A percentile compares a stretch with the other conserved stretches of the same genome.
Conservation (phyloP, 2,329 filamentous ascomycete genomes). For the Venturia oleaginea region DNA sequence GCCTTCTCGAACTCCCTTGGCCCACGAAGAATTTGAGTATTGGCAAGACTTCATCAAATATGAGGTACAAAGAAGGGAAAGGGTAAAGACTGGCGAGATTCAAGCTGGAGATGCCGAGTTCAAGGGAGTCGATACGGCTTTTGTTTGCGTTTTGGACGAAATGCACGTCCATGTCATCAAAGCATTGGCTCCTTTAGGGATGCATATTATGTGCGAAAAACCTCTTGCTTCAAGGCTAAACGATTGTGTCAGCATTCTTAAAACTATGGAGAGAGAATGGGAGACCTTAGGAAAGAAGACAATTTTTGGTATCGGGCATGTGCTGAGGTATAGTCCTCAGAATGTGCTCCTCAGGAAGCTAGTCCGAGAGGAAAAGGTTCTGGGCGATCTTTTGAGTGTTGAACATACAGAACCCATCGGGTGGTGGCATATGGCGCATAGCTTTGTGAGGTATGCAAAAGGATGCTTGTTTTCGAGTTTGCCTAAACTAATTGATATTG, state of each 20-base stretch:
- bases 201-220: slow-evolving; percentile 95
- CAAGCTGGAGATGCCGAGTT: slow-evolving; percentile 14
- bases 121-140: slow-evolving; percentile 45
- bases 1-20: slow-evolving; percentile 31
- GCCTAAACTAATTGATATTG: not conserved
- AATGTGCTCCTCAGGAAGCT: slow-evolving; percentile 77
- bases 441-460: slow-evolving; percentile 58
- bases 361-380: slow-evolving; percentile 61
- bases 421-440: slow-evolving; percentile 92
- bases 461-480: not conserved
- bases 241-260: slow-evolving; percentile 70
- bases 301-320: slow-evolving; percentile 88
- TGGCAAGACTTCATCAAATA: slow-evolving; percentile 70
- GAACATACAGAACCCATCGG: slow-evolving; percentile 93
- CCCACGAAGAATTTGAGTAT: slow-evolving; percentile 52
- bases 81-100: slow-evolving; percentile 35
- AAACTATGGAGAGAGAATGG: slow-evolving; percentile 35
- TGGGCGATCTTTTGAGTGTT: slow-evolving; percentile 78
- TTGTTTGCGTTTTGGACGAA: slow-evolving; percentile 76
- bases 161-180: slow-evolving; percentile 75
- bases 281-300: slow-evolving; percentile 18
- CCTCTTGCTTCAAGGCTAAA: slow-evolving; percentile 71
- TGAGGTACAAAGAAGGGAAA: slow-evolving; percentile 52
- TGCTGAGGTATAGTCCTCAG: slow-evolving; percentile 86
- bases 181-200: slow-evolving; percentile 55